Percentiles rank a stretch among this genome's conserved stretches.
Evolutionary conservation across 306 rosid genomes (phyloP).

Genomic region (Rosa multiflora): DNA sequence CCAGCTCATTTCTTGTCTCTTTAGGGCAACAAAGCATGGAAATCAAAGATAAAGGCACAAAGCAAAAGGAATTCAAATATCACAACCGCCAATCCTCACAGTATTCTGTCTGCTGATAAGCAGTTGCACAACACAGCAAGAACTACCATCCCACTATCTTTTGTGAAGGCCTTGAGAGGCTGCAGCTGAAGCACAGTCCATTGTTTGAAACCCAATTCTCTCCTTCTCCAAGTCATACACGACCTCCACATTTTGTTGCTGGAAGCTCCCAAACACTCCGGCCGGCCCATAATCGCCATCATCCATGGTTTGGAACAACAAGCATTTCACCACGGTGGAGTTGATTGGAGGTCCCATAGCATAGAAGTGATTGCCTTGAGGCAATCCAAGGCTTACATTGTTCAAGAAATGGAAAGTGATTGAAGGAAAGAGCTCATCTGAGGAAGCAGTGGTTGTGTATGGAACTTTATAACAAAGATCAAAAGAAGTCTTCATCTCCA

Average conservation of each 20-base stretch:
- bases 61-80: conserved; percentile 6
- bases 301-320: conserved; percentile 49
- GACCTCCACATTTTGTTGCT: conserved; percentile 55
- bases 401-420: conserved; percentile 48
- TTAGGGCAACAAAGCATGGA: neutral
- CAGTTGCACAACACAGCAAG: conserved; percentile 12
- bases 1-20: neutral
- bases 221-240: conserved; percentile 54
- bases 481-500: conserved; percentile 39
- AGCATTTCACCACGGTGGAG: conserved; percentile 46
- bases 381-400: conserved; percentile 40
- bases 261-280: conserved; percentile 59
- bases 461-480: conserved; percentile 54
- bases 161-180: conserved; percentile 26
- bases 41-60: neutral
- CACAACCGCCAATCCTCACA: neutral
- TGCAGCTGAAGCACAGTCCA: conserved; percentile 52
- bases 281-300: conserved; percentile 44
- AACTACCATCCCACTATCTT: neutral
- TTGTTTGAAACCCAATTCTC: conserved; percentile 46
- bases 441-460: neutral
- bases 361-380: conserved; percentile 44
- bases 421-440: conserved; percentile 32
- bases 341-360: conserved; percentile 53
- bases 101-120: conserved; percentile 13